phyloP scores from a whole-genome alignment of 2,329 filamentous ascomycete genomes.

The Fusarium stilboides region DNA sequence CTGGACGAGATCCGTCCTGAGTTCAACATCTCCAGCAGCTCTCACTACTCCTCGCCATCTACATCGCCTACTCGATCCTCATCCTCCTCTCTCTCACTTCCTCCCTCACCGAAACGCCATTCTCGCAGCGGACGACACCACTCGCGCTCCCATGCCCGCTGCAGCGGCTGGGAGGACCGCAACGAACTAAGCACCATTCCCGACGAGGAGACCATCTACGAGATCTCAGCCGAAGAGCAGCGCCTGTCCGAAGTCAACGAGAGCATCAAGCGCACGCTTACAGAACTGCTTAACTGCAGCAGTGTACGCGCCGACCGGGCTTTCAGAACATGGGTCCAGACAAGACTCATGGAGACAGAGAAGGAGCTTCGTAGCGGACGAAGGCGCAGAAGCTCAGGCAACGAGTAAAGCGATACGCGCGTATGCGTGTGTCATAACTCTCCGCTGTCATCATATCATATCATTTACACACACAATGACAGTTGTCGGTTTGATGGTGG shows the following conservation, averaged over 20 bases:
- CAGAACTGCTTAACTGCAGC: slow-evolving; percentile 73
- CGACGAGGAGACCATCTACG: slow-evolving; percentile 64
- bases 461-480: slow-evolving; percentile 16
- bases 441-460: slow-evolving; percentile 22
- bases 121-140: slow-evolving; percentile 53
- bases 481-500: slow-evolving; percentile 26
- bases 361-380: slow-evolving; percentile 69
- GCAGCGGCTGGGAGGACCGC: slow-evolving; percentile 54
- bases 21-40: slow-evolving; percentile 53
- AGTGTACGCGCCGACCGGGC: slow-evolving; percentile 65
- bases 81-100: slow-evolving; percentile 63
- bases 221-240: slow-evolving; percentile 68
- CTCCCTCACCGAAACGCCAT: slow-evolving; percentile 63
- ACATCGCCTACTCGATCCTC: slow-evolving; percentile 73
- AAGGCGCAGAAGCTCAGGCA: slow-evolving; percentile 62
- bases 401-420: slow-evolving; percentile 37
- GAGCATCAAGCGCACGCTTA: slow-evolving; percentile 73
- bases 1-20: slow-evolving; percentile 67
- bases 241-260: slow-evolving; percentile 71
- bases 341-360: slow-evolving; percentile 72
- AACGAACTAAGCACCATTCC: slow-evolving; percentile 59
- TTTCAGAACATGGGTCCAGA: slow-evolving; percentile 72
- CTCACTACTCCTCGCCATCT: slow-evolving; percentile 66
- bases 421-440: background rate
- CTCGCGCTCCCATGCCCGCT: slow-evolving; percentile 50